Conservation (phyloP, 2,329 filamentous ascomycete genomes). For the Alternaria metachromatica region DNA sequence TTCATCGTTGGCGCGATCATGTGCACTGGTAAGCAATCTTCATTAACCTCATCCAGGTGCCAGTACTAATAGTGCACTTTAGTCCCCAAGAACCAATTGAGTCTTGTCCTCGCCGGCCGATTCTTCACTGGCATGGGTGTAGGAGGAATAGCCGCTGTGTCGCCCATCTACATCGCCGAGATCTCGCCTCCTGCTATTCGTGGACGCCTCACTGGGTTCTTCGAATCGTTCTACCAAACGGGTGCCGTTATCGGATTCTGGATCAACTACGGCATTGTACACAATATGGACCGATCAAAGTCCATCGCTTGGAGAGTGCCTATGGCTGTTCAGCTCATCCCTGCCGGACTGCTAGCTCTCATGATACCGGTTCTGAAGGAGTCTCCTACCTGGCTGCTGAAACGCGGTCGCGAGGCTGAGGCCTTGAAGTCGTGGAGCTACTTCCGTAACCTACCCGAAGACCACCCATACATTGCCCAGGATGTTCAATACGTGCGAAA, state of each 20-base stretch:
- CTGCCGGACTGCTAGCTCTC: conserved; percentile 45
- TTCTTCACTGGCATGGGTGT: conserved; percentile 49
- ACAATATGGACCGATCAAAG: conserved; percentile 52
- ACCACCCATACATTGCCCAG: conserved; percentile 51
- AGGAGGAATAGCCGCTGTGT: conserved; percentile 48
- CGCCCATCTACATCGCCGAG: conserved; percentile 48
- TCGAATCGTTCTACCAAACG: conserved; percentile 69
- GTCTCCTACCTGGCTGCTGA: conserved; percentile 42
- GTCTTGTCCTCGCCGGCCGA: conserved; percentile 52
- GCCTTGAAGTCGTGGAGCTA: conserved; percentile 50
- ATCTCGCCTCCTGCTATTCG: conserved; percentile 66
- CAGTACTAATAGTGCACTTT: not conserved
- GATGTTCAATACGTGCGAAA: conserved; percentile 42
- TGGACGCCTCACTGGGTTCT: conserved; percentile 69
- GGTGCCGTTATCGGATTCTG: conserved; percentile 59
- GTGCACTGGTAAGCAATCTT: conserved; percentile 32
- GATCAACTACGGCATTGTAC: conserved; percentile 51
- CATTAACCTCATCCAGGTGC: not conserved
- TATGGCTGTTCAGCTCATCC: conserved; percentile 57
- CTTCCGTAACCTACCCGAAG: conserved; percentile 55
- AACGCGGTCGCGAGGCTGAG: conserved; percentile 44
- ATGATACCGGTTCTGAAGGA: conserved; percentile 46
- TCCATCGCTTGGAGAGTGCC: conserved; percentile 69
- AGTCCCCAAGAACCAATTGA: conserved; percentile 42
- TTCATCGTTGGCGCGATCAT: conserved; percentile 53